Evolutionary conservation across 768 basidiomycete species (phyloP), one percentile per base, ranked within the genome.

Genomic region (Pisolithus sp.): DNA sequence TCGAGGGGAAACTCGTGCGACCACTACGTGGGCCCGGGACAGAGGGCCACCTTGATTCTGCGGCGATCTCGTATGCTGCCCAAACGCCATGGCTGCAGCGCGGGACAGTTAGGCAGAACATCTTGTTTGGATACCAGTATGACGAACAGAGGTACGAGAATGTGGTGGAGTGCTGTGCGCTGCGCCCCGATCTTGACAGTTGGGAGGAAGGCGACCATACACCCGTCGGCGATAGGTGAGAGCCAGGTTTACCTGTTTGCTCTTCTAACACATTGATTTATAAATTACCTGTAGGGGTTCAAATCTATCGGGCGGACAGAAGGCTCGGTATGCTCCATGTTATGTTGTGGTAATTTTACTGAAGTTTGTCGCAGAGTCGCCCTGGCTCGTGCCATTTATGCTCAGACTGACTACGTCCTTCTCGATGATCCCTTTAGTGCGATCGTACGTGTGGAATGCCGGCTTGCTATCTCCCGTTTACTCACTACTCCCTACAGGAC

Each of bases 381-480:
- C 0, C 76, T 93, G 9, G 90, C 89, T 10, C 80, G 90, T 13
- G 89, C 90, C 1, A 83, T 89, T 0, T 93, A 92, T 65, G 82
- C 85, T 23, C 71, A 76, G 15, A 83, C 81, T 23, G 78, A 76
- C 65, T 83, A 78, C 54, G 80, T 90, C 0, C 71, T 92, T n/a
- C 66, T 92, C 40, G 88, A 92, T 57, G 89, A 91, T 59, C 86
- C 87, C 4, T 67, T 92, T 34, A 89, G 88, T 56, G 89, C 89
- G 3, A 87, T 92, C 44, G 87, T 86, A 73, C 41, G 84, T 71
- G 18, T 4, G 26, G 50, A 53, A 10, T 26, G 56, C 3, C 21
- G 10, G 5, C 18, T 24, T 5, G 50, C 31, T 12, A 2, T 9
- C n/a, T 49, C 36, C 9, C 5, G 21, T 5, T 31, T 12, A 50